Conservation (phyloP, 2,329 filamentous ascomycete species). For the Botrytis pseudocinerea region DNA sequence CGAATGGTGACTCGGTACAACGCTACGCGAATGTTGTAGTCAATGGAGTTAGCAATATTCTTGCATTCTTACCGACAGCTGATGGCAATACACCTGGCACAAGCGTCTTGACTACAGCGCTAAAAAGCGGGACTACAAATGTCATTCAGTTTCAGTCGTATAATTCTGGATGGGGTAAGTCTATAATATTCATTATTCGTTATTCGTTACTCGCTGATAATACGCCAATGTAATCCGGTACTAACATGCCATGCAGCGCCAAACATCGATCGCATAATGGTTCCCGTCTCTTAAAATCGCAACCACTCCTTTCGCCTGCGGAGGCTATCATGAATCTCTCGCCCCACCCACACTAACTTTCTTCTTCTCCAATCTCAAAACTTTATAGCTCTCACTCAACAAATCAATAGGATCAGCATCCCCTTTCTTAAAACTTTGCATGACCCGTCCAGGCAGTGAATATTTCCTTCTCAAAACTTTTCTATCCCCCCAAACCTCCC, state of each 20-base stretch:
- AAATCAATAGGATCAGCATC: slow-evolving; percentile 30
- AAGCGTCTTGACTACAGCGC: slow-evolving; percentile 50
- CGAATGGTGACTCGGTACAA: slow-evolving; percentile 55
- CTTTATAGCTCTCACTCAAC: slow-evolving; percentile 31
- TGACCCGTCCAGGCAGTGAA: slow-evolving; percentile 29
- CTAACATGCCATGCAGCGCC: slow-evolving; percentile 43
- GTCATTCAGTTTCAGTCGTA: slow-evolving; percentile 49
- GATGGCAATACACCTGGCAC: slow-evolving; percentile 48
- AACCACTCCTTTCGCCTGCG: background rate
- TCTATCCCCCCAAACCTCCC: slow-evolving; percentile 32
- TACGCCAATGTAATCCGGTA: slow-evolving; percentile 14
- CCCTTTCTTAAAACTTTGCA: slow-evolving; percentile 28
- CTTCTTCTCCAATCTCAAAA: slow-evolving; percentile 23
- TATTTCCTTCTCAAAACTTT: slow-evolving; percentile 31
- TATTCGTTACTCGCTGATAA: background rate
- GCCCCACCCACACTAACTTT: background rate
- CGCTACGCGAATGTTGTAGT: slow-evolving; percentile 56
- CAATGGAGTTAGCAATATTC: slow-evolving; percentile 51
- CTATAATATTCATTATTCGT: slow-evolving; percentile 3
- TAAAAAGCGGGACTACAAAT: slow-evolving; percentile 51
- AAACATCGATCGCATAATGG: slow-evolving; percentile 56
- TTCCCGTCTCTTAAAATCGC: slow-evolving; percentile 46
- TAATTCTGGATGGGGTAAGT: slow-evolving; percentile 44
- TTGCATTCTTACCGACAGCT: slow-evolving; percentile 56
- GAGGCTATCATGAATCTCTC: background rate